Evolutionary conservation across 2,329 filamentous ascomycete species (phyloP).

Genomic region (Tolypocladium sp.): DNA sequence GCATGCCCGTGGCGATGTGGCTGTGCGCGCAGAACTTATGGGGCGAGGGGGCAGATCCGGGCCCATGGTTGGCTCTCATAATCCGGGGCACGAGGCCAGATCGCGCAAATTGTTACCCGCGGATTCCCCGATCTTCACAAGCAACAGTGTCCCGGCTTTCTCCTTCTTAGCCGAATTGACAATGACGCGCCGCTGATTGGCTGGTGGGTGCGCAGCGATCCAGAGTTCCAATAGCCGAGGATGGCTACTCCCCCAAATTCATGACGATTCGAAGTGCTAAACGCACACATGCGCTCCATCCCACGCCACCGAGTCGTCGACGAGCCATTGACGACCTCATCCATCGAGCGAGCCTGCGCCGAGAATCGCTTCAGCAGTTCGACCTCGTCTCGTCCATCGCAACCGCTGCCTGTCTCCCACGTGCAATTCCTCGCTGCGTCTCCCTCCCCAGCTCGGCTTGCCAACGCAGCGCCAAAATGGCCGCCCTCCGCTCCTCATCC

Average conservation of each 20-base stretch:
- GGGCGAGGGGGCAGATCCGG: too few relatives aligned
- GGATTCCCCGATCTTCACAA: background rate
- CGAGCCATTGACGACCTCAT: background rate
- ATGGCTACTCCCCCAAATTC: conserved; percentile 5
- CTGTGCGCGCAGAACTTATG: too few relatives aligned
- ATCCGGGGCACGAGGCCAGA: too few relatives aligned
- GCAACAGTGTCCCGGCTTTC: conserved; percentile 14
- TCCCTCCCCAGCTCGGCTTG: background rate
- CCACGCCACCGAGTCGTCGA: background rate
- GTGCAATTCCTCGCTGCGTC: background rate
- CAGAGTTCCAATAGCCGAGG: conserved; percentile 8
- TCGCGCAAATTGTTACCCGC: background rate
- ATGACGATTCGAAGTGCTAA: background rate
- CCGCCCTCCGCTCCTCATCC: conserved; percentile 51
- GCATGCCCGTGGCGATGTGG: too few relatives aligned
- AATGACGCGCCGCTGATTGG: conserved; percentile 13
- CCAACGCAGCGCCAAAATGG: conserved; percentile 29
- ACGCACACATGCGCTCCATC: background rate
- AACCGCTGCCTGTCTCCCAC: background rate
- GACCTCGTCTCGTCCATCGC: background rate
- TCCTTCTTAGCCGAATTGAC: conserved; percentile 20
- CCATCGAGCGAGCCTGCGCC: background rate
- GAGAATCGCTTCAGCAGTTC: background rate
- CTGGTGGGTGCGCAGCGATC: conserved; percentile 1
- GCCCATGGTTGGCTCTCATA: too few relatives aligned